phyloP scores from a whole-genome alignment of 2,329 filamentous ascomycete genomes.

The Cladorrhinum sp. region DNA sequence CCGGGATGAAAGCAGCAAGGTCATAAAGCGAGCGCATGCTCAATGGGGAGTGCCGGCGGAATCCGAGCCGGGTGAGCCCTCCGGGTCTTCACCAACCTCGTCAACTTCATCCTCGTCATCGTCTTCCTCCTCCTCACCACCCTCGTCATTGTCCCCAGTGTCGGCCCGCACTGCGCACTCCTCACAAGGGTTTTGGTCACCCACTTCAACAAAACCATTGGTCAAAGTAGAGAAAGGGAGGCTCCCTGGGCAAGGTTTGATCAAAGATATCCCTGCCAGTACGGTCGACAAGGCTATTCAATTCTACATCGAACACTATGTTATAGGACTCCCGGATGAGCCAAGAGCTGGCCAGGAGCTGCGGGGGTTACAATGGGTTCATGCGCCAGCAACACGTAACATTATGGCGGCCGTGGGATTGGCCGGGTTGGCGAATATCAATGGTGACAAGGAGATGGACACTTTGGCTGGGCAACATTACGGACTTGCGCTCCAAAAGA shows the following conservation, averaged over 20 bases:
- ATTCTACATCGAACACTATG: constrained; percentile 51
- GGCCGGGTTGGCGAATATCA: constrained; percentile 55
- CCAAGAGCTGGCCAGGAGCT: constrained; percentile 40
- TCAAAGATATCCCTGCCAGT: constrained; percentile 39
- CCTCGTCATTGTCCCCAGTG: constrained; percentile 24
- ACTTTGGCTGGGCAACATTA: constrained; percentile 51
- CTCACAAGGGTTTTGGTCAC: constrained; percentile 3
- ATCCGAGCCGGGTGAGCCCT: constrained; percentile 19
- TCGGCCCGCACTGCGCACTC: constrained; percentile 10
- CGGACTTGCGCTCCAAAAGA: constrained; percentile 49
- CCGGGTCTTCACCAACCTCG: constrained; percentile 29
- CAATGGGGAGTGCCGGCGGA: constrained; percentile 41
- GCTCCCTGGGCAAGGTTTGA: constrained; percentile 23
- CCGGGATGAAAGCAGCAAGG: constrained; percentile 62
- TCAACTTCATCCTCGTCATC: constrained; percentile 22
- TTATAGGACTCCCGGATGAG: constrained; percentile 51
- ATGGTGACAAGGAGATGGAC: constrained; percentile 44
- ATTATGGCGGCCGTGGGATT: constrained; percentile 57
- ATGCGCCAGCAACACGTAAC: constrained; percentile 41
- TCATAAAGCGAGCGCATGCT: constrained; percentile 56
- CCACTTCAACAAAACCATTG: constrained; percentile 11
- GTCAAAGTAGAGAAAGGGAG: background rate
- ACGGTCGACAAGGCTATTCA: constrained; percentile 47
- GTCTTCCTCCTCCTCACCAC: constrained; percentile 26
- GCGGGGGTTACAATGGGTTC: constrained; percentile 36